These are phyloP conservation scores for Globisporangium lucens DNA, from an alignment of 352 stramenopile genomes.

Conservation along the genomic window DNA sequence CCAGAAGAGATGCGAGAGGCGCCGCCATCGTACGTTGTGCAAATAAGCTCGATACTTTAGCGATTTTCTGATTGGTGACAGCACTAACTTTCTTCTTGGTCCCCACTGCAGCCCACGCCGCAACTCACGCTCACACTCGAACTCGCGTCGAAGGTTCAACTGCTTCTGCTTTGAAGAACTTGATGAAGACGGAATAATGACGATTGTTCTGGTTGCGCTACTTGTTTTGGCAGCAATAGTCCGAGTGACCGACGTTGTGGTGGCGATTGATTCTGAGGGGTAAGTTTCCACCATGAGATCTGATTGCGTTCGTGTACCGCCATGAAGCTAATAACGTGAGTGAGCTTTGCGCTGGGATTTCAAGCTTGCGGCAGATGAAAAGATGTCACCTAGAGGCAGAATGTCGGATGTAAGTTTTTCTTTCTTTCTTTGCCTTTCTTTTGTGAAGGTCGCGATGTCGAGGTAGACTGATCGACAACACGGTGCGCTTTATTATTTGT, in stretches of 20 bases:
- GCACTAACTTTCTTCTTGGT: not conserved
- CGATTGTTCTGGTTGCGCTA: not conserved
- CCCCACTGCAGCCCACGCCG: conserved; percentile 15
- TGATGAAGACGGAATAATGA: not conserved
- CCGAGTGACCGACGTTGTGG: conserved; percentile 2
- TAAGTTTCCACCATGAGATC: not conserved
- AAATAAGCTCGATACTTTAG: not conserved
- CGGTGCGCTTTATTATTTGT: not conserved
- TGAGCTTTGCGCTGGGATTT: not conserved
- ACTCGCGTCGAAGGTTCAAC: conserved; percentile 13
- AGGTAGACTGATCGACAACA: not conserved
- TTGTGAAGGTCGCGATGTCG: not conserved
- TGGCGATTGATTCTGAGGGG: conserved; percentile 5
- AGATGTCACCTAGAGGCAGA: not conserved
- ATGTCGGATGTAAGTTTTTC: not conserved
- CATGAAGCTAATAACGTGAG: not conserved
- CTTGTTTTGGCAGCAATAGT: not conserved
- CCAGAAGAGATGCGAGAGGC: conserved; percentile 63
- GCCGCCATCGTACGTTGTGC: conserved; percentile 8
- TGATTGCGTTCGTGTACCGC: not conserved
- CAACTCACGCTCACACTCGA: conserved; percentile 20
- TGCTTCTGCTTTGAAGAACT: not conserved
- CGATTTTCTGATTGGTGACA: not conserved
- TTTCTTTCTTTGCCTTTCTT: not conserved
- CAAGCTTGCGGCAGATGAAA: not conserved